Conservation (phyloP, 1,284 basidiomycete species). For the Pseudozyma hubeiensis region DNA sequence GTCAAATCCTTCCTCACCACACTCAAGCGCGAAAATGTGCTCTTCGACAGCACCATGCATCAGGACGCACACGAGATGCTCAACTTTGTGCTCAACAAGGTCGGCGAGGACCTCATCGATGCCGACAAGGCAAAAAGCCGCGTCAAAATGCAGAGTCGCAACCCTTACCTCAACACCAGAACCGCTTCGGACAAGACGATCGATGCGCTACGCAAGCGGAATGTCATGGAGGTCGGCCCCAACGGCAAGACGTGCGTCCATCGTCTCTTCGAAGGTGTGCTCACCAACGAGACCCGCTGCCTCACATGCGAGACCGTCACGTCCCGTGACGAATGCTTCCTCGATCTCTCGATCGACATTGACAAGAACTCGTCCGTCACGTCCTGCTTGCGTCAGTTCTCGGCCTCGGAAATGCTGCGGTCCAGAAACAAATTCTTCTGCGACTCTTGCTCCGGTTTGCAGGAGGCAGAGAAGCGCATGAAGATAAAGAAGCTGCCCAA, state of each 20-base stretch:
- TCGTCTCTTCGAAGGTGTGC: conserved; percentile 87
- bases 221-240: conserved; percentile 61
- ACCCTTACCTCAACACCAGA: conserved; percentile 31
- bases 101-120: conserved; percentile 90
- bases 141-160: conserved; percentile 46
- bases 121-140: conserved; percentile 28
- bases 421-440: conserved; percentile 99
- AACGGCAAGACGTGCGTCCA: conserved; percentile 83
- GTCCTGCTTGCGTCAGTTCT: conserved; percentile 93
- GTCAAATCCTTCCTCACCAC: conserved; percentile 58
- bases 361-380: conserved; percentile 96
- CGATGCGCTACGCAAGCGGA: conserved; percentile 58
- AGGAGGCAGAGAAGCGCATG: conserved; percentile 99
- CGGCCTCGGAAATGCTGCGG: conserved; percentile 96
- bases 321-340: conserved; percentile 92
- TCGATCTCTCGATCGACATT: conserved; percentile 97
- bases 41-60: conserved; percentile 67
- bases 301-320: conserved; percentile 92
- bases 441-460: conserved; percentile 92
- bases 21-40: conserved; percentile 59
- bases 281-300: conserved; percentile 97
- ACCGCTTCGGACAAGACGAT: conserved; percentile 25
- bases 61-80: conserved; percentile 98
- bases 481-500: conserved; percentile 96
- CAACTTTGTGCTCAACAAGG: conserved; percentile 90